Percentiles rank a stretch among this genome's conserved stretches.
Evolutionary conservation across 1,284 basidiomycete species (phyloP).

Genomic region (Gomphus bonarii): DNA sequence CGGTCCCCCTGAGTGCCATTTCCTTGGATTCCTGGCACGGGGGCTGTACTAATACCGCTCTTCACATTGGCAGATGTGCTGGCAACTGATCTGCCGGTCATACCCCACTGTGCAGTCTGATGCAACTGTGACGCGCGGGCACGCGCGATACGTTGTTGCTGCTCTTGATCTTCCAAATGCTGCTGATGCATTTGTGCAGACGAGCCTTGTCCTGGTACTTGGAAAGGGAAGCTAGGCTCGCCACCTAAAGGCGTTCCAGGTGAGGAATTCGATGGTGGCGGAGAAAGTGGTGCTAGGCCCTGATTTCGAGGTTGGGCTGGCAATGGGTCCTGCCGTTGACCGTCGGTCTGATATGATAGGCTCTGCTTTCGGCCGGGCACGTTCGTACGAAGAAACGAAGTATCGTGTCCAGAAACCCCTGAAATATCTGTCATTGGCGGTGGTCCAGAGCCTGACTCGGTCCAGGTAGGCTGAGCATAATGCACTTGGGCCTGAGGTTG

Average conservation of each 20-base stretch:
- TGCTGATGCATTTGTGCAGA: slow-evolving; percentile 1
- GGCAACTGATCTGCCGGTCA: not conserved
- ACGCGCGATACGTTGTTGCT: slow-evolving; percentile 16
- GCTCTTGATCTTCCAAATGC: slow-evolving; percentile 15
- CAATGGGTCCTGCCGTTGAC: slow-evolving; percentile 18
- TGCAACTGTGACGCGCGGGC: slow-evolving; percentile 8
- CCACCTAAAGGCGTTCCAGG: slow-evolving; percentile 14
- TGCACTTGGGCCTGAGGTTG: slow-evolving; percentile 11
- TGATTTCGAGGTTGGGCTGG: slow-evolving; percentile 34
- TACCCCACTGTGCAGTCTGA: slow-evolving; percentile 9
- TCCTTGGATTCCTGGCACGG: not conserved
- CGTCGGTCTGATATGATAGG: slow-evolving; percentile 21
- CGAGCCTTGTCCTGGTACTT: not conserved
- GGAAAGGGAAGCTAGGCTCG: slow-evolving; percentile 5
- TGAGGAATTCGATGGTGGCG: slow-evolving; percentile 31
- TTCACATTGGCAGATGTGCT: not conserved
- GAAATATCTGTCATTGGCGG: not conserved
- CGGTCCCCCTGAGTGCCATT: not conserved
- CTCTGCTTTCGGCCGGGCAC: not conserved
- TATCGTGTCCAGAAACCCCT: not conserved
- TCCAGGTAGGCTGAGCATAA: slow-evolving; percentile 9
- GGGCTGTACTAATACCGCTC: not conserved
- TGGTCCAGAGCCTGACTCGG: not conserved
- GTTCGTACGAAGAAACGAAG: slow-evolving; percentile 5
- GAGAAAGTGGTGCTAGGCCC: slow-evolving; percentile 33